A percentile compares a stretch with the other conserved stretches of the same genome.
Evolutionary conservation across 805 yeast genomes (phyloP).

Genomic region (Scheffersomyces lignosus): DNA sequence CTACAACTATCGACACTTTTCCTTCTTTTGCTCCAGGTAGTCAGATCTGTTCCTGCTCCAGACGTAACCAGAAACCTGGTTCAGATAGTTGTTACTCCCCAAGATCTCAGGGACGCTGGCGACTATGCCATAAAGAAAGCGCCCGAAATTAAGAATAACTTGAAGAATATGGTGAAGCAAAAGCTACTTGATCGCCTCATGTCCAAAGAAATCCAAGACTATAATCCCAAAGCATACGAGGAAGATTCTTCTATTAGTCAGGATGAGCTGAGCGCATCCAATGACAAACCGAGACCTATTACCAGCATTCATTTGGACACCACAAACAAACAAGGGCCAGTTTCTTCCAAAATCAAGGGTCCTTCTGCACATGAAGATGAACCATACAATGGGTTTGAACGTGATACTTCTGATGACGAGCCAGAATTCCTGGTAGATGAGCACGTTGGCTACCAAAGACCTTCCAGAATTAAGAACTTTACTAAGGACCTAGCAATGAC

Average conservation of each 20-base stretch:
- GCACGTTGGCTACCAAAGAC: background rate
- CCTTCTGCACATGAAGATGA: background rate
- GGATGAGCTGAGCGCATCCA: background rate
- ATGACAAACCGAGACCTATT: background rate
- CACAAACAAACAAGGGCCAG: too few relatives aligned
- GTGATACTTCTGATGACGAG: background rate
- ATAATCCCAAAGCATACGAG: constrained; percentile 1
- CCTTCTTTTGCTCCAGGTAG: too few relatives aligned
- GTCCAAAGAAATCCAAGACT: constrained; percentile 7
- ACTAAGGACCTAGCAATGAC: background rate
- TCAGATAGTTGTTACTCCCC: too few relatives aligned
- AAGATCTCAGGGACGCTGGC: constrained; percentile 6
- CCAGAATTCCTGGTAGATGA: background rate
- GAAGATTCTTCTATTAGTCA: background rate
- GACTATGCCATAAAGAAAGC: background rate
- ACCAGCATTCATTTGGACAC: too few relatives aligned
- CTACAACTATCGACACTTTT: too few relatives aligned
- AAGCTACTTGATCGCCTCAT: constrained; percentile 6
- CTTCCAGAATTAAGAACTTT: background rate
- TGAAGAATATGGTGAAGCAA: constrained; percentile 10
- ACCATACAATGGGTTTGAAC: background rate
- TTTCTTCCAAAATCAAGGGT: background rate
- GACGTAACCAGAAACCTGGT: too few relatives aligned
- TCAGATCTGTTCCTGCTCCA: too few relatives aligned
- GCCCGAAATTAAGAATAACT: constrained; percentile 3